phyloP scores from a whole-genome alignment of 2,329 filamentous ascomycete species.

The Trichoderma sp. region DNA sequence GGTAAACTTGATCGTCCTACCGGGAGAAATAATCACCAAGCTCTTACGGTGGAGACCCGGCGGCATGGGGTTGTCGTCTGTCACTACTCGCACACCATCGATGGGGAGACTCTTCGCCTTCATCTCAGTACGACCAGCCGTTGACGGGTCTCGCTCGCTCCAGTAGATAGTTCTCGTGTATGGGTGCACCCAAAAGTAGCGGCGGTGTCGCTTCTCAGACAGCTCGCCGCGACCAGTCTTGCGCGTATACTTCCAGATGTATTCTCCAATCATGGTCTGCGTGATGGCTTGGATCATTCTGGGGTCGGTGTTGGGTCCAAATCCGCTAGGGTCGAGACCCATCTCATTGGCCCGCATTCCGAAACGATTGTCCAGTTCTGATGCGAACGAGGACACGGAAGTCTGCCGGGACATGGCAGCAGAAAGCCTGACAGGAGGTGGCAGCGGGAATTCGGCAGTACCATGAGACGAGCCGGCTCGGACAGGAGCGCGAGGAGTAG shows the following conservation, averaged over 20 bases:
- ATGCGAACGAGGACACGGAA: constrained; percentile 92
- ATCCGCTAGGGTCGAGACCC: constrained; percentile 53
- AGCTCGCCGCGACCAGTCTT: constrained; percentile 86
- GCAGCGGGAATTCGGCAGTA: constrained; percentile 48
- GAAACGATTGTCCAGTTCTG: constrained; percentile 89
- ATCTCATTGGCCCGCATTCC: constrained; percentile 64
- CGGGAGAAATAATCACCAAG: constrained; percentile 83
- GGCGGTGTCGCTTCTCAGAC: constrained; percentile 84
- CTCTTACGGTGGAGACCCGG: constrained; percentile 94
- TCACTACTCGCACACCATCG: constrained; percentile 86
- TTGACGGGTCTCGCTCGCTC: constrained; percentile 85
- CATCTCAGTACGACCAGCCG: constrained; percentile 72
- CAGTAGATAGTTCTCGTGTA: constrained; percentile 97
- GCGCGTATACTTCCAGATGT: constrained; percentile 97
- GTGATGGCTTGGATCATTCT: constrained; percentile 99
- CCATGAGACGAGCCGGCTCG: constrained; percentile 47
- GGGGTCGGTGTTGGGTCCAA: constrained; percentile 77
- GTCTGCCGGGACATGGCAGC: constrained; percentile 53
- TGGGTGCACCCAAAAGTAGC: constrained; percentile 99
- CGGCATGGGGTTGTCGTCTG: constrained; percentile 92
- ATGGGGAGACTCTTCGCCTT: constrained; percentile 88
- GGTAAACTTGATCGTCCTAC: constrained; percentile 88
- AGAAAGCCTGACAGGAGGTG: constrained; percentile 34
- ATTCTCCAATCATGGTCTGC: constrained; percentile 99
- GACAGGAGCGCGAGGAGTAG: constrained; percentile 53